Evolutionary conservation across 208 protist species (phyloP), one percentile per base, ranked within the genome.

Genomic region (Trypanosoma melophagium): DNA sequence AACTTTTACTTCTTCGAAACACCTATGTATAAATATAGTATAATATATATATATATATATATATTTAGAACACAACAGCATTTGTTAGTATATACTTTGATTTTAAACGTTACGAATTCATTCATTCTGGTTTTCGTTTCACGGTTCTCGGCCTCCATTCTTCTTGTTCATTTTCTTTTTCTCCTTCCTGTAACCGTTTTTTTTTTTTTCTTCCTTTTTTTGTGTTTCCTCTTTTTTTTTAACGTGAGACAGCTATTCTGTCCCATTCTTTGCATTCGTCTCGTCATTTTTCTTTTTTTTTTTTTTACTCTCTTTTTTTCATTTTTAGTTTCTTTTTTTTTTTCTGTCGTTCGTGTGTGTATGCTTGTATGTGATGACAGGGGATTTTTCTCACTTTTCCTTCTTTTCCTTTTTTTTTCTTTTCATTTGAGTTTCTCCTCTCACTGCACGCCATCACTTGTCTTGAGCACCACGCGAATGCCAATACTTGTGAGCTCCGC

Each of bases 401-500:
- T 17, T 38, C 50, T 25, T 70, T 45, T 7, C 45, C 12, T 57
- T 62, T 35, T 69, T 60, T 72, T 7, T 56, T 50, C n/a, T 25
- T 57, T 31, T 25, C 24, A 22, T 60, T 47, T 19, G 8, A 44
- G 10, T 60, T 66, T 28, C 42, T 19, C 31, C 7, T 54, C 14
- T 66, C 35, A 47, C 16, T 47, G 16, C 16, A 47, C 16, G 16
- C 41, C 62, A 51, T 73, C 78, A 12, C 72, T 81, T 49, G 84
- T 87, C 69, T 89, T 90, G 21, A 94, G 41, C 45, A 80, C 88
- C 4, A 97, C 87, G 54, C 92, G 92, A 54, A 97, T 84, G 53
- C 92, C 92, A 44, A 95, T 90, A 78, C 88, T 83, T 2, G 89
- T 91, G 55, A 97, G 83, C 81, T 97, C 89, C 13, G 89, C 76